Base-by-base conservation (phyloP, 345 rosid species). In the Gossypium mustelinum region DNA sequence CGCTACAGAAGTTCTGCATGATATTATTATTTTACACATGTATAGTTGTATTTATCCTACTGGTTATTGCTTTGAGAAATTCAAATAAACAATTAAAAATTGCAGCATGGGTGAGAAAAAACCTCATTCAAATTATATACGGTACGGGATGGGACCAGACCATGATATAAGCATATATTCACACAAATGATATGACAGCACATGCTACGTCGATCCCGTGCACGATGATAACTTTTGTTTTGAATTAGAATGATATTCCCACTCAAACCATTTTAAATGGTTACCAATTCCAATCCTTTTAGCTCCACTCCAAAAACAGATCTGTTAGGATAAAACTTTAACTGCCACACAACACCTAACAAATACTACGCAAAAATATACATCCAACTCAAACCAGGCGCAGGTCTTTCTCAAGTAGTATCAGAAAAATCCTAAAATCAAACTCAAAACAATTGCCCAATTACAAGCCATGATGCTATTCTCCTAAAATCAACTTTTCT, bases 181-280 rank as follows among this genome's bases (percentile, higher is more conserved):
- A 64, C 12, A 34, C 25, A 58, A 25, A 58, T 58, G 63, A 58
- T 25, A 70, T 9, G 47, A 29, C 48, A 27, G 44, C 73, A 70
- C 48, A 54, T 70, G 74, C 48, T 12, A 56, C 55, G 62, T 54
- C 4, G 70, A 70, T 70, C 9, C 44, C 45, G 41, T 71, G 59
- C 74, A 55, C 63, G 44, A 29, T 34, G 44, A 62, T 17, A 34
- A 34, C 67, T 34, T 34, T 16, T 16, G 11, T 9, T 39, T 18
- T n/a, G 6, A 55, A 62, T 16, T 29, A 29, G 43, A 61, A 27
- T 61, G 66, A 27, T 62, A 62, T 62, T 34, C 67, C 74, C 34
- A 13, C 5, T 71, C 62, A 50, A 70, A 25, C 16, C 14, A 70
- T 29, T 70, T n/a, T 9, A 52, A 16, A 62, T 29, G 73, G 47